phyloP scores from a whole-genome alignment of 1,284 basidiomycete species.

The Calocybe gambosa region DNA sequence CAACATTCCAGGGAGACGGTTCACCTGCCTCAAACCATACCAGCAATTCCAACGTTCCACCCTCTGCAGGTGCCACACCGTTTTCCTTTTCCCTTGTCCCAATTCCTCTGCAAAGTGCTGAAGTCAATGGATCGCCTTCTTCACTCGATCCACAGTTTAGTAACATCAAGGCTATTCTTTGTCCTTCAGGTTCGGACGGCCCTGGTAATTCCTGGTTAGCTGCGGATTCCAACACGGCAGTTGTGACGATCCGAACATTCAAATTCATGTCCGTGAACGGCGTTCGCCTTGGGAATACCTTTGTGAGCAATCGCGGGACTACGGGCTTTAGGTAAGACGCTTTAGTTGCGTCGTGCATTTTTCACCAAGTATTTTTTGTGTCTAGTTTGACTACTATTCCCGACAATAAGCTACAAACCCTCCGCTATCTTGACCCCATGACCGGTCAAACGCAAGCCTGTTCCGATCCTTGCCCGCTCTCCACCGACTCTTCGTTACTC shows the following conservation, averaged over 20 bases:
- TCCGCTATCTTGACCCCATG: slow-evolving; percentile 73
- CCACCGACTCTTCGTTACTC: slow-evolving; percentile 63
- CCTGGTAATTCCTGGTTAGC: slow-evolving; percentile 83
- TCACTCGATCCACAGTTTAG: slow-evolving; percentile 59
- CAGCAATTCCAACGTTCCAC: slow-evolving; percentile 73
- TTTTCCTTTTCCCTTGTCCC: slow-evolving; percentile 91
- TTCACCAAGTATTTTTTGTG: slow-evolving; percentile 7
- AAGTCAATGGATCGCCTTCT: slow-evolving; percentile 70
- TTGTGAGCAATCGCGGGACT: slow-evolving; percentile 74
- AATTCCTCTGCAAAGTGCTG: slow-evolving; percentile 63
- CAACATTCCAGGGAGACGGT: slow-evolving; percentile 59
- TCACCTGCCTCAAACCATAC: slow-evolving; percentile 49
- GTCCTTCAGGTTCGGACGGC: slow-evolving; percentile 77
- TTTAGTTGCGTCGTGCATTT: slow-evolving; percentile 4
- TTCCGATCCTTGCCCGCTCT: slow-evolving; percentile 65
- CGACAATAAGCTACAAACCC: slow-evolving; percentile 75
- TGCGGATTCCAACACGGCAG: slow-evolving; percentile 59
- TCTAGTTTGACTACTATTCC: slow-evolving; percentile 78
- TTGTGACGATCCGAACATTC: slow-evolving; percentile 74
- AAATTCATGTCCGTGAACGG: slow-evolving; percentile 70
- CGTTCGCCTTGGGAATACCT: slow-evolving; percentile 88
- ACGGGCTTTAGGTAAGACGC: slow-evolving; percentile 72
- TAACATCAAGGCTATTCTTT: slow-evolving; percentile 74
- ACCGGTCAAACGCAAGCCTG: slow-evolving; percentile 74
- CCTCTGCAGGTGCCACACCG: slow-evolving; percentile 72